Base-by-base conservation (phyloP, 805 yeast species). In the Candida incommunis region DNA sequence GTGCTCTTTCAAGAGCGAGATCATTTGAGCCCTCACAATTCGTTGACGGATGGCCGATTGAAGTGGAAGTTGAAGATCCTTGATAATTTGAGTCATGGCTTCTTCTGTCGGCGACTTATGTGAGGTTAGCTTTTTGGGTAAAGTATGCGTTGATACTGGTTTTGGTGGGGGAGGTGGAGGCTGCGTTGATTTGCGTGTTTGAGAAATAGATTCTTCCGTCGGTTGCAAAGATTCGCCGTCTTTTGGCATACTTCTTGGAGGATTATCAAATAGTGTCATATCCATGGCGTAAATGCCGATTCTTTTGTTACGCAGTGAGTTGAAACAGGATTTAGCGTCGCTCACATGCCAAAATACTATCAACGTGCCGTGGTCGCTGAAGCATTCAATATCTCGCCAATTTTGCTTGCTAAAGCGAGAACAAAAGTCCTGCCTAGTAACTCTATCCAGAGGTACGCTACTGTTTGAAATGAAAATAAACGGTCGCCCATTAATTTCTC, bases 21-120 rank as follows among this genome's bases (percentile, higher is more conserved):
- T 66, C 16, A 86, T 73, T 1, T 71, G 68, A 0, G 92, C 85
- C 0, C 82, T 87, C 22, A 84, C 71, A 2, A 82, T 63, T 48
- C 85, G 73, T 54, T 78, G 90, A 51, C 82, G 69, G 22, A 86
- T 73, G 61, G 86, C 94, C 48, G 80, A 80, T 20, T 76, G 64
- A 41, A 86, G 59, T 41, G 78, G 76, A 9, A 67, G 64, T 48
- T 75, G 75, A 43, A 86, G 68, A 51, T 86, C 95, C 45, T 72
- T 75, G 22, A 78, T 57, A 42, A 87, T 64, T 44, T 71, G 62
- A 21, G 70, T 63, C 1, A 74, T 68, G 0, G 95, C 80, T 41
- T 78, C 83, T 18, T 72, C 74, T 2, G 78, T 63, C 1, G 75
- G 67, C 46, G 63, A 66, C 56, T 66, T 45, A 54, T 55, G 34